Conservation (phyloP, 2,329 filamentous ascomycete species). For the Sarocladiaceae sp. region DNA sequence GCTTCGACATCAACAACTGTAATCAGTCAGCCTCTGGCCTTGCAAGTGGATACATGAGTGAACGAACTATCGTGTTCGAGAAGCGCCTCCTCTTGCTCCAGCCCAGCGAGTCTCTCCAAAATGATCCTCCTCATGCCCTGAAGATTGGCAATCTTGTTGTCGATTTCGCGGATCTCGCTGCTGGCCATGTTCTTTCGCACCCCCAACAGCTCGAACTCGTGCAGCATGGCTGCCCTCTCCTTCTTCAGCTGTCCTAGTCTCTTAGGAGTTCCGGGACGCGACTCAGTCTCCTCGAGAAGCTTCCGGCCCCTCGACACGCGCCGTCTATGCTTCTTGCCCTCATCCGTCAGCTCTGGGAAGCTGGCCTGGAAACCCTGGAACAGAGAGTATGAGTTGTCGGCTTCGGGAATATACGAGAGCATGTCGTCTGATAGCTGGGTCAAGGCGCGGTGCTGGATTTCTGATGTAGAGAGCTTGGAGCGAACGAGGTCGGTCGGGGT, state of each 20-base stretch:
- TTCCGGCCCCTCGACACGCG: conserved; percentile 70
- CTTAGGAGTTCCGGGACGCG: conserved; percentile 45
- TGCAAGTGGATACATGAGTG: not conserved
- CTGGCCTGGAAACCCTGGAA: conserved; percentile 96
- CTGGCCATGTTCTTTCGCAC: conserved; percentile 97
- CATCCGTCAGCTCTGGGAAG: conserved; percentile 64
- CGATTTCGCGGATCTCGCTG: conserved; percentile 91
- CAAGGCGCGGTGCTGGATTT: conserved; percentile 91
- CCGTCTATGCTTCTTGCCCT: conserved; percentile 63
- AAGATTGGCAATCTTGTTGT: conserved; percentile 92
- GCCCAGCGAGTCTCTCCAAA: conserved; percentile 72
- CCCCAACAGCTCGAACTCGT: conserved; percentile 83
- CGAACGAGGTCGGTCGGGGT: conserved; percentile 92
- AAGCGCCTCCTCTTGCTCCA: conserved; percentile 87
- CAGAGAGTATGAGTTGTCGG: conserved; percentile 79
- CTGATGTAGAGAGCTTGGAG: conserved; percentile 78
- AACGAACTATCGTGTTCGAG: conserved; percentile 74
- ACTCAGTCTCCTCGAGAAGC: conserved; percentile 60
- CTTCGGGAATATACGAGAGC: conserved; percentile 80
- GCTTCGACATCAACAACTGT: conserved; percentile 57
- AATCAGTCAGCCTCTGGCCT: conserved; percentile 22
- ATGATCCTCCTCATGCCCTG: conserved; percentile 90
- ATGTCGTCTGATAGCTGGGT: conserved; percentile 87
- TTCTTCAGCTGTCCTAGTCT: conserved; percentile 69
- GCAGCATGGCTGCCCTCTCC: conserved; percentile 72